A percentile compares a stretch with the other conserved stretches of the same genome.
phyloP scores from a whole-genome alignment of 371 early-diverging fungal species.

The Parasitella parasitica region DNA sequence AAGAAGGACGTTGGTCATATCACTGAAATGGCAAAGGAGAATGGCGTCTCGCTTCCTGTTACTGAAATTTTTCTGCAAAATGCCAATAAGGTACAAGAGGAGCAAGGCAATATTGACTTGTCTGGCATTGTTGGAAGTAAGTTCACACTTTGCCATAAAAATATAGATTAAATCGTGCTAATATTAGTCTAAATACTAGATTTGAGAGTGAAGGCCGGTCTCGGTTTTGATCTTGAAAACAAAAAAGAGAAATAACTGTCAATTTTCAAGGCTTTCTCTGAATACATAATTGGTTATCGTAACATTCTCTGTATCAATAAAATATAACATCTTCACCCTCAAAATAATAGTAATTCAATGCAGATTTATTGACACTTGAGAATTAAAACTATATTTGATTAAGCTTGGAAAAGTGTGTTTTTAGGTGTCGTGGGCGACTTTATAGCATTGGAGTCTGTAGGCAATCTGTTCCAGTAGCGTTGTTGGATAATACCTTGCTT shows the following conservation, averaged over 20 bases:
- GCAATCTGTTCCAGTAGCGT: slow-evolving; percentile 39
- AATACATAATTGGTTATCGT: no score
- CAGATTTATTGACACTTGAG: no score
- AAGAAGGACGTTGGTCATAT: slow-evolving; percentile 46
- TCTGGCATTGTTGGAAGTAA: slow-evolving; percentile 39
- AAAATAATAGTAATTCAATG: no score
- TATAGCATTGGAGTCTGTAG: slow-evolving; percentile 24
- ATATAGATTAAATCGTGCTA: neutral
- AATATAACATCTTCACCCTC: no score
- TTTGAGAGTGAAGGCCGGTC: slow-evolving; percentile 10
- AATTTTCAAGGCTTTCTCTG: no score
- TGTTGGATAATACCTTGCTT: slow-evolving; percentile 33
- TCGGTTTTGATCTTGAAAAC: slow-evolving; percentile 14
- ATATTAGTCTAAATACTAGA: neutral
- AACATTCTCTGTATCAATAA: no score
- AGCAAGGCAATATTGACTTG: slow-evolving; percentile 41
- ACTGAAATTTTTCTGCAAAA: slow-evolving; percentile 29
- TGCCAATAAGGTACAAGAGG: slow-evolving; percentile 14
- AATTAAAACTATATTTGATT: no score
- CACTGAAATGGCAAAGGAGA: slow-evolving; percentile 26
- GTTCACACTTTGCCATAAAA: neutral
- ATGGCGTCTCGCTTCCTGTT: slow-evolving; percentile 24
- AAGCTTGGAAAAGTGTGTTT: neutral
- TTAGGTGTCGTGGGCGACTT: neutral
- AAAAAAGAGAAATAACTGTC: no score